Evolutionary conservation across 2,329 filamentous ascomycete genomes (phyloP).

Genomic region (Diaporthe destruens): DNA sequence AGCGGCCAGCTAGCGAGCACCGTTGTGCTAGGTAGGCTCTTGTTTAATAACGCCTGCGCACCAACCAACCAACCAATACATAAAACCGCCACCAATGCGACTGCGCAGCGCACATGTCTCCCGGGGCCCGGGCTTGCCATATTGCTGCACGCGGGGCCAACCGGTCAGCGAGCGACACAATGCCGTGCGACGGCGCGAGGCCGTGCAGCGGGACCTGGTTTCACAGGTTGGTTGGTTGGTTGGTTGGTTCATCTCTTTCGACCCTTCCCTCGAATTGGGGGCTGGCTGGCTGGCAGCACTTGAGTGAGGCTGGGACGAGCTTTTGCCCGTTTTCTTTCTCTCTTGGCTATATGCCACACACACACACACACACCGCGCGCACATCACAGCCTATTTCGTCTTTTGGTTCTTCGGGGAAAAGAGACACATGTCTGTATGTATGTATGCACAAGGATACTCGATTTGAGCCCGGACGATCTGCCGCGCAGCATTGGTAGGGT

Average conservation of each 20-base stretch:
- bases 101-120: not conserved
- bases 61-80: not conserved
- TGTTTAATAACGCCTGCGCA: not conserved
- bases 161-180: conserved; percentile 17
- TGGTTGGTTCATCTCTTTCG: no score
- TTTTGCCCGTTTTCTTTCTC: not conserved
- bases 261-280: not conserved
- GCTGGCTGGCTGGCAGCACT: not conserved
- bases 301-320: no score
- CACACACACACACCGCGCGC: not conserved
- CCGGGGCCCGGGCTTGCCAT: not conserved
- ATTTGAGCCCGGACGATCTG: not conserved
- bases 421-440: no score
- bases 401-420: not conserved
- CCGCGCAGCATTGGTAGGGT: not conserved
- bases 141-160: not conserved
- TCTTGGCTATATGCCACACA: not conserved
- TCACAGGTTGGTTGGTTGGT: not conserved
- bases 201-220: not conserved
- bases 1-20: not conserved
- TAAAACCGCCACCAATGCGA: not conserved
- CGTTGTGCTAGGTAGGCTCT: no score
- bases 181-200: conserved; percentile 1
- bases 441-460: not conserved
- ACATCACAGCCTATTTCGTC: not conserved